These are phyloP conservation scores for Trichoderma sp. DNA, from an alignment of 2,329 filamentous ascomycete species.

Conservation along the genomic window DNA sequence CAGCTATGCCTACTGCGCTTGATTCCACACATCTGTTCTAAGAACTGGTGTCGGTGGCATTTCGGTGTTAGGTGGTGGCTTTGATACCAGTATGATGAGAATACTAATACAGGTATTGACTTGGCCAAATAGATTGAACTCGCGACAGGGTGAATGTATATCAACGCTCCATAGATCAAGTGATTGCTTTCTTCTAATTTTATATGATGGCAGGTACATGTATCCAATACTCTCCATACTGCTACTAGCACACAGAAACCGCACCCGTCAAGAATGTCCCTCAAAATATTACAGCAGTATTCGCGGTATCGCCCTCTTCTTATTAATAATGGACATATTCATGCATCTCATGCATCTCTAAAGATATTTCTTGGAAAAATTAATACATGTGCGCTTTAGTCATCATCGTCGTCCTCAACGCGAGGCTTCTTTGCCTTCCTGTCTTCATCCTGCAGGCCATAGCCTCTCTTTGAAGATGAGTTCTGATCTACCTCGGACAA, in stretches of 20 bases:
- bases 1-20: conserved; percentile 20
- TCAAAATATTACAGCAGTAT: not conserved
- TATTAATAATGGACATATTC: conserved; percentile 17
- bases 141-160: not conserved
- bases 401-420: conserved; percentile 70
- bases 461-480: conserved; percentile 69
- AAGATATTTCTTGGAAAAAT: not conserved
- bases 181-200: not conserved
- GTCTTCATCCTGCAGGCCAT: conserved; percentile 70
- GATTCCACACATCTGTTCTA: conserved; percentile 22
- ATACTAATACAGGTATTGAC: not conserved
- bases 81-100: too few species aligned
- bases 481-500: conserved; percentile 74
- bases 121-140: not conserved
- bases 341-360: conserved; percentile 20
- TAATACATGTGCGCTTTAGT: conserved; percentile 32
- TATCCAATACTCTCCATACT: not conserved
- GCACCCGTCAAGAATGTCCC: not conserved
- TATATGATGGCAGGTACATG: not conserved
- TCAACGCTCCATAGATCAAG: not conserved
- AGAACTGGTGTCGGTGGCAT: too few species aligned
- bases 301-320: not conserved
- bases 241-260: not conserved
- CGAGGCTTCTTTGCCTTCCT: conserved; percentile 71
- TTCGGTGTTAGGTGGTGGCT: too few species aligned